These are phyloP conservation scores for Amanita molliuscula DNA, from an alignment of 768 basidiomycete genomes.

Conservation along the genomic window DNA sequence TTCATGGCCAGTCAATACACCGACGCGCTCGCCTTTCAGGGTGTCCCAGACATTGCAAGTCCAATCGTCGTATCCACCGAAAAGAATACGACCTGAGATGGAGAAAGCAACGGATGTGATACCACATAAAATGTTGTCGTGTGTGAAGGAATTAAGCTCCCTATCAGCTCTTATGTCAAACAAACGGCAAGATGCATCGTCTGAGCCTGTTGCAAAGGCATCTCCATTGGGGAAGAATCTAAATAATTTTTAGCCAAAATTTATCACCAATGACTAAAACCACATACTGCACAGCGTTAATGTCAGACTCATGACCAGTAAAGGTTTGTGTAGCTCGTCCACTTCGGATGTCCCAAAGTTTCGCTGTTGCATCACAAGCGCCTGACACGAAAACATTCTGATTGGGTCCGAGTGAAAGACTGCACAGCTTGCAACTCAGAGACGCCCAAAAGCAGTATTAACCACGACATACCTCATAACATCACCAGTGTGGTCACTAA, in stretches of 20 bases:
- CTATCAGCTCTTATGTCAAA: slow-evolving; percentile 98
- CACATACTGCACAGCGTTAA: slow-evolving; percentile 95
- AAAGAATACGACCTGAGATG: slow-evolving; percentile 92
- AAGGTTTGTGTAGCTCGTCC: slow-evolving; percentile 98
- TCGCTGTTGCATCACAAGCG: slow-evolving; percentile 96
- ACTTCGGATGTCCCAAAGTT: slow-evolving; percentile 97
- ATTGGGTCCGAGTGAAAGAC: slow-evolving; percentile 89
- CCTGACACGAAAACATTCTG: slow-evolving; percentile 97
- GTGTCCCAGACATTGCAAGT: slow-evolving; percentile 99
- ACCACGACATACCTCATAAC: slow-evolving; percentile 84
- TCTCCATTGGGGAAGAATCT: slow-evolving; percentile 99
- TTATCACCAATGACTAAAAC: slow-evolving; percentile 7
- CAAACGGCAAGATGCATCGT: slow-evolving; percentile 95
- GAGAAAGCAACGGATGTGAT: slow-evolving; percentile 99
- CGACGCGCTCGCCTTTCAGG: slow-evolving; percentile 95
- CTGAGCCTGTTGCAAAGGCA: slow-evolving; percentile 97
- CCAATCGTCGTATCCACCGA: slow-evolving; percentile 99
- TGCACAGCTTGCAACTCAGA: slow-evolving; percentile 20
- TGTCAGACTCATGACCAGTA: slow-evolving; percentile 96
- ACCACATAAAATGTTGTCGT: slow-evolving; percentile 98
- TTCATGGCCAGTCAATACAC: slow-evolving; percentile 95
- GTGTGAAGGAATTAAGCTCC: slow-evolving; percentile 93
- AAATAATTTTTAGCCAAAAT: slow-evolving; percentile 10
- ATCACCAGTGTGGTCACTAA: slow-evolving; percentile 98
- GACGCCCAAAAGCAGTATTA: slow-evolving; percentile 8